Evolutionary conservation across 805 yeast species (phyloP).

Genomic region (Nakazawaea molendinolei): DNA sequence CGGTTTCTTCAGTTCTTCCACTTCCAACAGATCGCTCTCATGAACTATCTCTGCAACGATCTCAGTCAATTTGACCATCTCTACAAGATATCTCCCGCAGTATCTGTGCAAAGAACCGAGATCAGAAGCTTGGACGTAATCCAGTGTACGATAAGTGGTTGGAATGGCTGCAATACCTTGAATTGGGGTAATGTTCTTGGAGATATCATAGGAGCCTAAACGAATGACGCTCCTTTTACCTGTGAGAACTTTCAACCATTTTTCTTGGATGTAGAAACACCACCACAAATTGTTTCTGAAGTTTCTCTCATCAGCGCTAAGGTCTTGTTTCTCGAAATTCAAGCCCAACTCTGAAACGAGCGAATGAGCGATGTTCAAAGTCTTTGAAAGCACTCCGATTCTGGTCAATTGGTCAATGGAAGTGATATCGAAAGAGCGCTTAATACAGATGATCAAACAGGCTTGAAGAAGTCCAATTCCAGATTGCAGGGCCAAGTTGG

Average conservation of each 20-base stretch:
- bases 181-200: no score
- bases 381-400: constrained; percentile 1
- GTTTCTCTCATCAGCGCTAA: constrained; percentile 2
- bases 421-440: constrained; percentile 10
- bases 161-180: no score
- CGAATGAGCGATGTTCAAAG: constrained; percentile 4
- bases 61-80: constrained; percentile 10
- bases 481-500: neutral
- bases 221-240: constrained; percentile 9
- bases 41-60: constrained; percentile 6
- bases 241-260: constrained; percentile 9
- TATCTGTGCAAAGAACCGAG: neutral
- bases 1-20: neutral
- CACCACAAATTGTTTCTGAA: constrained; percentile 12
- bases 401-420: constrained; percentile 5
- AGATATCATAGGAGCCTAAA: neutral
- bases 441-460: constrained; percentile 9
- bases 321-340: neutral
- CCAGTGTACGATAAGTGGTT: no score
- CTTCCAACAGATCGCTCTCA: neutral
- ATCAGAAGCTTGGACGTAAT: neutral
- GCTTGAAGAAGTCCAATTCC: constrained; percentile 8
- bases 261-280: constrained; percentile 12
- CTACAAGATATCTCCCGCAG: constrained; percentile 7
- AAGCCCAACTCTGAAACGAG: constrained; percentile 6